These are phyloP conservation scores for Nakazawaea siamensis DNA, from an alignment of 805 yeast species.

Conservation along the genomic window DNA sequence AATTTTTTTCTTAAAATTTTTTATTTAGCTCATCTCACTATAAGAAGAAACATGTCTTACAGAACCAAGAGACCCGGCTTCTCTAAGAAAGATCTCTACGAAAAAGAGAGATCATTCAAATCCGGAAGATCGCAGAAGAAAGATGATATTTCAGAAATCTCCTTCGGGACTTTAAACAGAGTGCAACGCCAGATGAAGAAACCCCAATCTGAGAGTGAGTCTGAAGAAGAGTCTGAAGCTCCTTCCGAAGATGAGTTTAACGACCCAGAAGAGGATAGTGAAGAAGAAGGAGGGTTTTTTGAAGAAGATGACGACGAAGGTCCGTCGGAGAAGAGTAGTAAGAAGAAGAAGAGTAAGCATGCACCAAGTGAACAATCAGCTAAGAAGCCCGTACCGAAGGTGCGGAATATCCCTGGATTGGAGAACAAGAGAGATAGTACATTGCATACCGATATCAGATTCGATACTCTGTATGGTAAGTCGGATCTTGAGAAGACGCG, in stretches of 20 bases:
- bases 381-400: constrained; percentile 57
- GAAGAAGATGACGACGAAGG: constrained; percentile 4
- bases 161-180: constrained; percentile 55
- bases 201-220: constrained; percentile 6
- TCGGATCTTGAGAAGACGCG: constrained; percentile 64
- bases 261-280: constrained; percentile 20
- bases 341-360: constrained; percentile 53
- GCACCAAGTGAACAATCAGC: constrained; percentile 82
- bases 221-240: constrained; percentile 13
- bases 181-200: constrained; percentile 32
- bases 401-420: constrained; percentile 72
- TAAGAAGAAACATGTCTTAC: no score
- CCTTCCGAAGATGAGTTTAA: constrained; percentile 17
- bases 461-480: constrained; percentile 84
- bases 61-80: no score
- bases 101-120: not conserved
- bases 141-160: constrained; percentile 40
- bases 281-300: constrained; percentile 15
- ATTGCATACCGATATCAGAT: constrained; percentile 74
- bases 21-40: not conserved
- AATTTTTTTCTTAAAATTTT: no score
- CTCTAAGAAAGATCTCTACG: not conserved
- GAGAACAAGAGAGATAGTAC: constrained; percentile 29
- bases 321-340: constrained; percentile 9
- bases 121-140: constrained; percentile 14